Conservation (phyloP, 345 rosid genomes). For the Euphorbia lathyris region DNA sequence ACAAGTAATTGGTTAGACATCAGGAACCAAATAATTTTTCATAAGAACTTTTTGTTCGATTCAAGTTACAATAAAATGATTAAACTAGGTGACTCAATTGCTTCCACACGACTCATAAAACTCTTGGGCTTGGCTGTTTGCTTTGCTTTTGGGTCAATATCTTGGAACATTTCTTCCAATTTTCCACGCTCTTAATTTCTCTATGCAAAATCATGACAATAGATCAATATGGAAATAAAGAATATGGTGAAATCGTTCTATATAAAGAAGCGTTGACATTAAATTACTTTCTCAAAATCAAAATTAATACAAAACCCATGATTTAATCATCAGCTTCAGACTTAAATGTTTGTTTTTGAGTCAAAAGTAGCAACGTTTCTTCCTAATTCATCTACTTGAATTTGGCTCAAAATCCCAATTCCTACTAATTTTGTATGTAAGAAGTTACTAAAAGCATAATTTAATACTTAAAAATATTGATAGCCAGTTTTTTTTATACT, state of each 20-base stretch:
- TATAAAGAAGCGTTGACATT: background rate
- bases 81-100: conserved; percentile 91
- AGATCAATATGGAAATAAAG: too few relatives aligned
- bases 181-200: too few relatives aligned
- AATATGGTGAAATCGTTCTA: background rate
- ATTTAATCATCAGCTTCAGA: background rate
- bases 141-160: conserved; percentile 64
- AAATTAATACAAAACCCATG: too few relatives aligned
- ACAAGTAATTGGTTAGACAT: conserved; percentile 8
- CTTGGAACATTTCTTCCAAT: conserved; percentile 58
- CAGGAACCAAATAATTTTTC: background rate
- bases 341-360: background rate
- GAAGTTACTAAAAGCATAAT: too few relatives aligned
- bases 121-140: conserved; percentile 65
- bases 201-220: too few relatives aligned
- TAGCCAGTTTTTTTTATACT: too few relatives aligned
- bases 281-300: background rate
- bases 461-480: too few relatives aligned
- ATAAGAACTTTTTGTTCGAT: background rate
- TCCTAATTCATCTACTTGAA: background rate
- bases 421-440: too few relatives aligned
- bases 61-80: background rate
- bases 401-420: too few relatives aligned
- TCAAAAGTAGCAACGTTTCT: background rate
- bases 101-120: conserved; percentile 74